Base-by-base conservation (phyloP, 2,329 filamentous ascomycete species). In the Amphichorda felina region DNA sequence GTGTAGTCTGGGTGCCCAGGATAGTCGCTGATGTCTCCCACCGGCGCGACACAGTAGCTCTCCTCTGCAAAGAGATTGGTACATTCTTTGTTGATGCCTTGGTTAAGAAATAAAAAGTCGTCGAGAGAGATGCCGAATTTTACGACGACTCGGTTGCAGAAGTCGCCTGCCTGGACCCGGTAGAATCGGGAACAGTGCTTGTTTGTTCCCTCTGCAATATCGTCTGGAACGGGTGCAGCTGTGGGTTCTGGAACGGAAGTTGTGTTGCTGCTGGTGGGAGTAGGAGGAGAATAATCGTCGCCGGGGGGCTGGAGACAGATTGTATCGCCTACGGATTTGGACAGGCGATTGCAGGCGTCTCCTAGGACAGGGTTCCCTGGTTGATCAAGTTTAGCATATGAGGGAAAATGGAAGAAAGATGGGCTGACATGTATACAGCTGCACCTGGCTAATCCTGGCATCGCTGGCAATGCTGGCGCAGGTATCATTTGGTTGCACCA, bases 51-150 rank as follows among this genome's bases (percentile, higher is more conserved):
- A 39, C 55, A 61, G 42, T 60, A 61, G 26, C 38, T 43, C 18
- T 48, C 44, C 1, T 46, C 34, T 1, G 46, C 47, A 5, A 36
- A 50, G 9, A 60, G 42, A 33, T 59, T 60, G 9, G 52, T 56
- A 40, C 53, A 59, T 34, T 56, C 50, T 2, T 29, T 15, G 33
- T 56, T 49, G 22, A 60, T 38, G 3, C 27, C 43, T 1, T 53
- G 41, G 41, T 59, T 60, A 4, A 59, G 43, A 37, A 56, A 51
- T 3, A 42, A 18, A 34, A 60, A 59, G 41, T 60, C 53, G 11
- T 33, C 27, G 0, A 58, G 41, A 2, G 49, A 44, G 25, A 59
- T 53, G 13, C 41, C 40, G 19, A 48, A 54, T 30, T 47, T 46
- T 14, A 57, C 32, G 3, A 43, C 38, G 3, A 60, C 35, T 19